Evolutionary conservation across 2,329 filamentous ascomycete species (phyloP), one percentile per base, ranked within the genome.

Genomic region (Scleromitrula shiraiana): DNA sequence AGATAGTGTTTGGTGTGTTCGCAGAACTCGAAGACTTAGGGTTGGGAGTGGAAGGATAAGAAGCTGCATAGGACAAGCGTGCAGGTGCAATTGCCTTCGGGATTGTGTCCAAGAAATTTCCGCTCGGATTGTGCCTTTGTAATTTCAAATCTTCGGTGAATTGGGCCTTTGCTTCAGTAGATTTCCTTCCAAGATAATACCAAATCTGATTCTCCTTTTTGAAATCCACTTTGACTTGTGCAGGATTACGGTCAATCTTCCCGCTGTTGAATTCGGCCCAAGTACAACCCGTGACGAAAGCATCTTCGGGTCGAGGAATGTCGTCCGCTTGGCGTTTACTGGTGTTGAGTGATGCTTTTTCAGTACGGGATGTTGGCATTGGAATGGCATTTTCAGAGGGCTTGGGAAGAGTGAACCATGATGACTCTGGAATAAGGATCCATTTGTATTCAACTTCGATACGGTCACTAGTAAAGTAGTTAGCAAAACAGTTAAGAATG

Each of bases 101-200:
- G 44, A 88, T 70, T 2, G 83, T 82, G 38, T 88, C 83, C 62
- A 89, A 65, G 65, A 84, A 90, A 62, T 84, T 85, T 56, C 80
- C 82, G 66, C 77, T 82, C 2, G 74, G 69, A 51, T 88, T 87
- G 65, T 88, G 75, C 38, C 70, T 70, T n/a, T 67, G 73, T 10
- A 67, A 73, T 7, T 61, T 54, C 36, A 76, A 78, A 67, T 95
- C 82, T 59, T 93, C 86, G 4, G 90, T 95, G 67, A 93, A 98
- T 64, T 94, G 88, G 22, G 89, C 83, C 65, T 83, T 89, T 46
- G 88, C 85, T 62, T 97, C 91, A 6, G 91, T 96, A 19, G 91
- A 97, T 17, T 77, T 78, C 64, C 80, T 80, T 26, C 88, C 88
- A 51, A 98, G 75, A 64, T 96, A 97, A 68, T 88, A 78, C 88